Evolutionary conservation across 768 basidiomycete genomes (phyloP).

Genomic region (Baorangia bicolor): DNA sequence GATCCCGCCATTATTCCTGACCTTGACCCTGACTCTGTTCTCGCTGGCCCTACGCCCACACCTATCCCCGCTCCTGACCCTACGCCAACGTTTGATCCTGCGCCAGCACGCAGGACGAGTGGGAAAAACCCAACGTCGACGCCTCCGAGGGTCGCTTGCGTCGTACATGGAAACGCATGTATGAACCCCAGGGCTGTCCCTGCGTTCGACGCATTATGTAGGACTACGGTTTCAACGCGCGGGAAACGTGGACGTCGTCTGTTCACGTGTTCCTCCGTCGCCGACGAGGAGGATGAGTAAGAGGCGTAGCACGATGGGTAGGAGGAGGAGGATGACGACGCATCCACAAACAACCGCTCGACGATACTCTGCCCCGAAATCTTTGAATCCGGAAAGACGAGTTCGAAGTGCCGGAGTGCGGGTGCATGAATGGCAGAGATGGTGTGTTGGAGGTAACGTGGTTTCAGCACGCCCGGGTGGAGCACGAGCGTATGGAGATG

Average conservation of each 20-base stretch:
- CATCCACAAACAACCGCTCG: conserved; percentile 25
- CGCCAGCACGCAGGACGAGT: conserved; percentile 10
- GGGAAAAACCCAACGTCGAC: conserved; percentile 28
- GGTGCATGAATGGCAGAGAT: conserved; percentile 30
- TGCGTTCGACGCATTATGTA: conserved; percentile 26
- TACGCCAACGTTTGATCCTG: not conserved
- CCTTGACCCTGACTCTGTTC: not conserved
- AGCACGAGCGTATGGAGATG: conserved; percentile 30
- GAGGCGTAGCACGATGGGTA: not conserved
- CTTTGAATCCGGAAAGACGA: conserved; percentile 32
- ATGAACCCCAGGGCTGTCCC: conserved; percentile 25
- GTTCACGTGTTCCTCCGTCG: not conserved
- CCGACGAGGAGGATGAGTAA: not conserved
- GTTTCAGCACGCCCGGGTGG: conserved; percentile 31
- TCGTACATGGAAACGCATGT: conserved; percentile 25
- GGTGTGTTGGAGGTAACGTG: conserved; percentile 32
- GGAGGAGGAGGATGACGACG: not conserved
- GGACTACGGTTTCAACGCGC: conserved; percentile 25
- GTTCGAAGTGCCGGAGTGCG: conserved; percentile 32
- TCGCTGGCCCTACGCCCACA: not conserved
- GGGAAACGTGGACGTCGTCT: conserved; percentile 26
- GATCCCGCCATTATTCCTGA: not conserved
- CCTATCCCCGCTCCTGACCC: not conserved
- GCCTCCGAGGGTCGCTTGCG: conserved; percentile 24
- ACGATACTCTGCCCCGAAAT: conserved; percentile 27